Conservation (phyloP, 371 early-diverging fungal species). For the Rhizopus microsporus region DNA sequence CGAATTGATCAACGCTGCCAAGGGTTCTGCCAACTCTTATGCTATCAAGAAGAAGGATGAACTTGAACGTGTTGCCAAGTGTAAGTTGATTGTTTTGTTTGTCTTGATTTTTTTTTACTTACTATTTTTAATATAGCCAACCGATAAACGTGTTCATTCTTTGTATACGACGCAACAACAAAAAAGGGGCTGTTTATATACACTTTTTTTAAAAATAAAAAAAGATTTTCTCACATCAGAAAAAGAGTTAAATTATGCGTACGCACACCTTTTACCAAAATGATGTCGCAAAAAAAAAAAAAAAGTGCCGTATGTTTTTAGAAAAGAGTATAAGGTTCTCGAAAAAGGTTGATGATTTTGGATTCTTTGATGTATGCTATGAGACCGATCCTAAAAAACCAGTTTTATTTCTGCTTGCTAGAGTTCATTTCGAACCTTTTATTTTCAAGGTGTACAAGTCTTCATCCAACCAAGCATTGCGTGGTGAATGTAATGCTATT, state of each 20-base stretch:
- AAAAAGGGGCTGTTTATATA: neutral
- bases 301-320: too few relatives aligned
- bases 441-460: neutral
- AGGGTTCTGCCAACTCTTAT: conserved; percentile 96
- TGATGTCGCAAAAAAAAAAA: too few relatives aligned
- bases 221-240: neutral
- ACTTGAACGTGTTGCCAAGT: conserved; percentile 70
- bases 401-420: conserved; percentile 46
- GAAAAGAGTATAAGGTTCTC: conserved; percentile 17
- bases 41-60: conserved; percentile 99
- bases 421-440: neutral
- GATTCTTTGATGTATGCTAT: conserved; percentile 21
- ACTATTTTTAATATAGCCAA: conserved; percentile 16
- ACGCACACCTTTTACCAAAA: neutral
- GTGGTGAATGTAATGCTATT: conserved; percentile 5
- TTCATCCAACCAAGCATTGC: conserved; percentile 4
- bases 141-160: conserved; percentile 18
- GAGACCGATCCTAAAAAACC: conserved; percentile 11
- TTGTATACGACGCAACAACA: neutral
- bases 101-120: neutral
- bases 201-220: neutral
- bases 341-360: conserved; percentile 16
- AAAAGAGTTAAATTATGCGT: neutral
- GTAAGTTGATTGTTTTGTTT: conserved; percentile 11
- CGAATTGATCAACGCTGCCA: conserved; percentile 98